Conservation (phyloP, 2,329 filamentous ascomycete genomes). For the Aureobasidium uvarum region DNA sequence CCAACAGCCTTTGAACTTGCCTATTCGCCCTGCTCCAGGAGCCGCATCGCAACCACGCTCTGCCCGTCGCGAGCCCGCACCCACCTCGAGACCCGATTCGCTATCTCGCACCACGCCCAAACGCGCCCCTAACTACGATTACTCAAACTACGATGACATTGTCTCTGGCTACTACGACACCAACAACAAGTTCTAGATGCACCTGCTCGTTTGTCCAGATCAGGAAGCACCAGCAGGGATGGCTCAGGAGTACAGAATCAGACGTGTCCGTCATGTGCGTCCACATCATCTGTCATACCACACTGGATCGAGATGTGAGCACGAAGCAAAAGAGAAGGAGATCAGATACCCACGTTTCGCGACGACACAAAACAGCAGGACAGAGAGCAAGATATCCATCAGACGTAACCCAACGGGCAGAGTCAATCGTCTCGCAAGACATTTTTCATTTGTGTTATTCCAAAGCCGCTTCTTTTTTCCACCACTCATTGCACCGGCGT, state of each 20-base stretch:
- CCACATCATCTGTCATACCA: not conserved
- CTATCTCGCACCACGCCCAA: not conserved
- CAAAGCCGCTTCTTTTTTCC: not conserved
- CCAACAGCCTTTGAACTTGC: constrained; percentile 43
- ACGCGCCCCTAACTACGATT: constrained; percentile 9
- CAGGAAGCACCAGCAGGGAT: not conserved
- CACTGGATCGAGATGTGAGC: not conserved
- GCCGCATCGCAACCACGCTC: not conserved
- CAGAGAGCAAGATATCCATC: not conserved
- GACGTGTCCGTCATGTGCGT: not conserved
- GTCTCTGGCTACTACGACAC: constrained; percentile 23
- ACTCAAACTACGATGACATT: constrained; percentile 16
- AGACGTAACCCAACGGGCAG: not conserved
- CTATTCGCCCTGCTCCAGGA: constrained; percentile 46
- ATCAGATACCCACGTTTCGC: constrained; percentile 10
- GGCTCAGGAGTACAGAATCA: not conserved
- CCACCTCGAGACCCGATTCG: constrained; percentile 10
- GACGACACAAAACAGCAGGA: not conserved
- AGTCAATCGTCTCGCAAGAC: not conserved
- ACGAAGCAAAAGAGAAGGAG: not conserved
- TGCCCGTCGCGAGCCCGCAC: not conserved
- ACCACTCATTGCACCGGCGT: constrained; percentile 15
- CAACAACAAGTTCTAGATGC: constrained; percentile 19
- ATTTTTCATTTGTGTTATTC: not conserved
- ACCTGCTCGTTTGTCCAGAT: not conserved